Percentiles rank a stretch among this genome's conserved stretches.
These are phyloP conservation scores for Turritis glabra DNA, from an alignment of 345 rosid genomes.

Conservation along the genomic window DNA sequence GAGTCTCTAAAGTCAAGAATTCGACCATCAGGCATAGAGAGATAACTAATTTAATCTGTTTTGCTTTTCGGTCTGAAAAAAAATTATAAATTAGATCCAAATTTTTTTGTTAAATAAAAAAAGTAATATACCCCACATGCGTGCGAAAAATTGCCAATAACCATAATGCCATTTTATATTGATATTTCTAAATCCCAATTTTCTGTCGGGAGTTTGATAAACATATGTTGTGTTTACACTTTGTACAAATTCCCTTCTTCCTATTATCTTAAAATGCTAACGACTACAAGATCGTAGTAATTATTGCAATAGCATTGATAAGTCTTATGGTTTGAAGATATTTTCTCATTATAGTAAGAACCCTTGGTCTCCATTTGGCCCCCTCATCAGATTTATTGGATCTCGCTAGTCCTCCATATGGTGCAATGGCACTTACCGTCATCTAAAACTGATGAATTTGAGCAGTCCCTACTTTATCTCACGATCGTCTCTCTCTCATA, in stretches of 20 bases:
- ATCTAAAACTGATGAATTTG: not conserved
- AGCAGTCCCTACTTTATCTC: not conserved
- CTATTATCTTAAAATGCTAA: not conserved
- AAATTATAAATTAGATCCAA: not conserved
- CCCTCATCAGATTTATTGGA: too few species aligned
- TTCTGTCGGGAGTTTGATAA: slow-evolving; percentile 8
- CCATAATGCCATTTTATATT: not conserved
- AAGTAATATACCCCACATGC: slow-evolving; percentile 5
- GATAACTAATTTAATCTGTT: not conserved
- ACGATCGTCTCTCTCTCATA: not conserved
- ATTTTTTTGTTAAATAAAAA: not conserved
- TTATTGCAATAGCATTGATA: not conserved
- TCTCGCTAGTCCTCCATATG: not conserved
- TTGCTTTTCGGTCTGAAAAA: not conserved
- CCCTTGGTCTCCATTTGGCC: too few species aligned
- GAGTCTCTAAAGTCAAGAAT: not conserved
- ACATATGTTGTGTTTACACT: slow-evolving; percentile 18
- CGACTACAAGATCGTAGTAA: not conserved
- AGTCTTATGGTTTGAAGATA: not conserved
- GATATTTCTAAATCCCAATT: not conserved
- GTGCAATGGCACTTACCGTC: not conserved
- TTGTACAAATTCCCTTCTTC: not conserved
- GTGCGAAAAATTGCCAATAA: not conserved
- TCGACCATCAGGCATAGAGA: not conserved
- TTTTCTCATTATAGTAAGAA: not conserved